A percentile compares a stretch with the other conserved stretches of the same genome.
Conservation (phyloP, 768 basidiomycete genomes). For the Amanita molliuscula region DNA sequence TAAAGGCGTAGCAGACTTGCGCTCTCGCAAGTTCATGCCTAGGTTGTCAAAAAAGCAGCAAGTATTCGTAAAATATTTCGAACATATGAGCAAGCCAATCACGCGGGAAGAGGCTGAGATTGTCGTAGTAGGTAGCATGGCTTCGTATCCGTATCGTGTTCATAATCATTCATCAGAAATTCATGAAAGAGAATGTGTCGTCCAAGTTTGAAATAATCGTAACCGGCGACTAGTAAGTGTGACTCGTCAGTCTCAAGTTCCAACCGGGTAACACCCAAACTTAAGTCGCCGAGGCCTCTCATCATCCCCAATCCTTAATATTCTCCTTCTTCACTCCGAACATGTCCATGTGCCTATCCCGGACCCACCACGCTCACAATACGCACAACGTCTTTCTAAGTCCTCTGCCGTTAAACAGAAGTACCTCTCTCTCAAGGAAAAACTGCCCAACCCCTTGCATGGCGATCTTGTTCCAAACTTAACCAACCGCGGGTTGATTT, state of each 20-base stretch:
- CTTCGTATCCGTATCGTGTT: neutral
- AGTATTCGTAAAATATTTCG: constrained; percentile 28
- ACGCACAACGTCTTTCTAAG: constrained; percentile 3
- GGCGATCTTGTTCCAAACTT: constrained; percentile 15
- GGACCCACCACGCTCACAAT: constrained; percentile 11
- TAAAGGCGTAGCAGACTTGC: constrained; percentile 29
- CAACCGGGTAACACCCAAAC: neutral
- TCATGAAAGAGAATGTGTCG: constrained; percentile 35
- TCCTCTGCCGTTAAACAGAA: constrained; percentile 6
- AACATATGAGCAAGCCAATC: constrained; percentile 25
- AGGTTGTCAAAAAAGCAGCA: constrained; percentile 28
- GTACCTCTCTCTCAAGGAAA: constrained; percentile 6
- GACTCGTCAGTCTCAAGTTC: neutral
- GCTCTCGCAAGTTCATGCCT: constrained; percentile 23
- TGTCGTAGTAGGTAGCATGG: constrained; percentile 28
- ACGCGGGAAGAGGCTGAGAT: constrained; percentile 31
- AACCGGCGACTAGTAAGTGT: constrained; percentile 49
- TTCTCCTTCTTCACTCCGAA: constrained; percentile 36
- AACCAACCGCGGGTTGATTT: constrained; percentile 33
- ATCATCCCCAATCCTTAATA: constrained; percentile 24
- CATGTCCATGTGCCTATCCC: constrained; percentile 31
- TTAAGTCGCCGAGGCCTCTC: constrained; percentile 41
- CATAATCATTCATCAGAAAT: constrained; percentile 26
- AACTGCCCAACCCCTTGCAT: neutral
- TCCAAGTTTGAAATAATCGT: constrained; percentile 37